phyloP scores from a whole-genome alignment of 805 yeast species.

The Candida ascalaphidarum region DNA sequence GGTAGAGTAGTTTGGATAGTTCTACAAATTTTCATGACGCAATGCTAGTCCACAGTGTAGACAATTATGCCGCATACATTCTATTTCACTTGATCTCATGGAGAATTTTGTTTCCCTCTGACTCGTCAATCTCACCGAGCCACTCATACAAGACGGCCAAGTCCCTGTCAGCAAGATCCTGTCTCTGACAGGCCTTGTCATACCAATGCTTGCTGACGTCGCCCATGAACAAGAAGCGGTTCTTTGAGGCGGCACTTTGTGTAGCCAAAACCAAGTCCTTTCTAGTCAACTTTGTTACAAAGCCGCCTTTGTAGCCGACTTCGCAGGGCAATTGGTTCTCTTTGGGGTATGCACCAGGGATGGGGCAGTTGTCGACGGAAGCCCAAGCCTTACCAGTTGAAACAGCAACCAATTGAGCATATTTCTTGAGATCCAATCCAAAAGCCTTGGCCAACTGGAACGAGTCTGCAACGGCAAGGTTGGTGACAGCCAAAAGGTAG shows the following conservation, averaged over 20 bases:
- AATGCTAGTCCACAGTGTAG: too few species aligned
- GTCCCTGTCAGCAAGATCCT: slow-evolving; percentile 31
- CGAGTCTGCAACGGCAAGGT: slow-evolving; percentile 47
- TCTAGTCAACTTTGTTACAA: slow-evolving; percentile 37
- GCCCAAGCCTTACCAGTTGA: slow-evolving; percentile 51
- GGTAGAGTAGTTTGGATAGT: too few species aligned
- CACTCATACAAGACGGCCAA: slow-evolving; percentile 35
- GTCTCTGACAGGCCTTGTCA: slow-evolving; percentile 33
- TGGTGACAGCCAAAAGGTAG: slow-evolving; percentile 43
- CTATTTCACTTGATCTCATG: slow-evolving; percentile 8
- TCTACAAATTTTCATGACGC: too few species aligned
- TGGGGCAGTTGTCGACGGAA: slow-evolving; percentile 45
- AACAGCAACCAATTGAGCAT: slow-evolving; percentile 41
- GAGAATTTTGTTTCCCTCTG: slow-evolving; percentile 8
- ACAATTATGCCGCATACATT: too few species aligned
- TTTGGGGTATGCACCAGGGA: slow-evolving; percentile 36
- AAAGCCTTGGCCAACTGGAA: slow-evolving; percentile 43
- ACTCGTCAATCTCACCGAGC: slow-evolving; percentile 27
- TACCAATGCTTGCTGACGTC: slow-evolving; percentile 32
- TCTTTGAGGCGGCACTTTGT: slow-evolving; percentile 22
- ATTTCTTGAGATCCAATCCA: slow-evolving; percentile 37
- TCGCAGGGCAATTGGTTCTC: slow-evolving; percentile 36
- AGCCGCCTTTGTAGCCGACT: slow-evolving; percentile 38
- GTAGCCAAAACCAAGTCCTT: slow-evolving; percentile 38
- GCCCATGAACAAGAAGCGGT: slow-evolving; percentile 29